phyloP scores from a whole-genome alignment of 2,329 filamentous ascomycete genomes.

The Botrytis squamosa region DNA sequence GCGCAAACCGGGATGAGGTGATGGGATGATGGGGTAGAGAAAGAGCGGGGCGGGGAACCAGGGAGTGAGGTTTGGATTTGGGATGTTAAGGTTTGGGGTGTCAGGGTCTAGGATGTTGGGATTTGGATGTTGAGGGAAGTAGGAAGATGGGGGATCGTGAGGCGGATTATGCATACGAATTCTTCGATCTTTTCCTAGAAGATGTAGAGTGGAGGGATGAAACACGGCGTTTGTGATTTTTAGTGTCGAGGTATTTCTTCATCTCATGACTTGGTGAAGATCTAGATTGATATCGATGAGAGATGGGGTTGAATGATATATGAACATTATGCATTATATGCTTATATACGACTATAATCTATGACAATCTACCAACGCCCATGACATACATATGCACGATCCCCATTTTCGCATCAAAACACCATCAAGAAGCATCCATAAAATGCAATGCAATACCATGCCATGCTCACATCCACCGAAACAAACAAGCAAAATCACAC shows the following conservation, averaged over 20 bases:
- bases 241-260: not conserved
- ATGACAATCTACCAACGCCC: not conserved
- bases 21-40: not conserved
- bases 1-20: not conserved
- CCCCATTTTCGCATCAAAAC: not conserved
- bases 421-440: not conserved
- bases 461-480: not conserved
- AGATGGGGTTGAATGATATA: not conserved
- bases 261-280: too few species aligned
- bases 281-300: too few species aligned
- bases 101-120: too few species aligned
- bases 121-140: too few species aligned
- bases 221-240: not conserved
- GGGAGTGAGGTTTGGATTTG: too few species aligned
- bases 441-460: not conserved
- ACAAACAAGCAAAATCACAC: not conserved
- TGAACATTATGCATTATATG: not conserved
- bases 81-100: too few species aligned
- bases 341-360: not conserved
- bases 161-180: too few species aligned
- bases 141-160: too few species aligned
- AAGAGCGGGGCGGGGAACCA: not conserved
- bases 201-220: accelerated
- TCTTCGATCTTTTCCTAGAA: too few species aligned
- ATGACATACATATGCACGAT: not conserved